phyloP scores from a whole-genome alignment of 2,329 filamentous ascomycete genomes.

The Colletotrichum abscissum region DNA sequence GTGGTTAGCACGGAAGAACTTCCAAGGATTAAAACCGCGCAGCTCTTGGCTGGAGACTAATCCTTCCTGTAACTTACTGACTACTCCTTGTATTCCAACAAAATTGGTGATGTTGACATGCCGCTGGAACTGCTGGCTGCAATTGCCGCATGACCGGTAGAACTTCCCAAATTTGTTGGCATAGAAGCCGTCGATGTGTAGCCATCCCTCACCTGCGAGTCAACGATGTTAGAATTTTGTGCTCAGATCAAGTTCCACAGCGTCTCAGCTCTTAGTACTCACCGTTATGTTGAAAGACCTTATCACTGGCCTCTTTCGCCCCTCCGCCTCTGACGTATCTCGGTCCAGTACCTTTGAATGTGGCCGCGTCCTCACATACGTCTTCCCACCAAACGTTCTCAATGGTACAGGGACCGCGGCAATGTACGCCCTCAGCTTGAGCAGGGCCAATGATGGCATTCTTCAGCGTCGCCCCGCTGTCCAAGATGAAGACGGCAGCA shows the following conservation, averaged over 20 bases:
- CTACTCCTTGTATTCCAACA: slow-evolving; percentile 18
- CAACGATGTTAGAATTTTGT: neutral
- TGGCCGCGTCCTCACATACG: slow-evolving; percentile 12
- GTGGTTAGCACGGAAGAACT: neutral
- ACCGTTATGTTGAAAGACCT: slow-evolving; percentile 9
- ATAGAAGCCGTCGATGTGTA: slow-evolving; percentile 4
- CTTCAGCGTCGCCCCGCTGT: neutral
- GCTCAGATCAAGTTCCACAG: too few relatives aligned
- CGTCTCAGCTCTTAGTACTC: neutral
- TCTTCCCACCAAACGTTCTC: slow-evolving; percentile 18
- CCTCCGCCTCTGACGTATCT: slow-evolving; percentile 3
- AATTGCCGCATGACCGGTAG: slow-evolving; percentile 12
- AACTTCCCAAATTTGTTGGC: slow-evolving; percentile 4
- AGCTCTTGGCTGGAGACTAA: neutral
- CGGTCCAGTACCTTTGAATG: neutral
- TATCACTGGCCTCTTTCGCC: slow-evolving; percentile 1
- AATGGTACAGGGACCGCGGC: neutral
- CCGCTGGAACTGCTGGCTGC: slow-evolving; percentile 16
- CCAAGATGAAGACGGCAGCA: slow-evolving; percentile 6
- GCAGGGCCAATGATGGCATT: slow-evolving; percentile 15
- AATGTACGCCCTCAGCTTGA: slow-evolving; percentile 9
- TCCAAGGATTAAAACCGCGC: accelerated
- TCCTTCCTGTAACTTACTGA: neutral
- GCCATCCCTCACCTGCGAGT: neutral
- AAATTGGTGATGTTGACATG: slow-evolving; percentile 30